phyloP scores from a whole-genome alignment of 2,329 filamentous ascomycete genomes.

The Fusarium brevicatenulatum region DNA sequence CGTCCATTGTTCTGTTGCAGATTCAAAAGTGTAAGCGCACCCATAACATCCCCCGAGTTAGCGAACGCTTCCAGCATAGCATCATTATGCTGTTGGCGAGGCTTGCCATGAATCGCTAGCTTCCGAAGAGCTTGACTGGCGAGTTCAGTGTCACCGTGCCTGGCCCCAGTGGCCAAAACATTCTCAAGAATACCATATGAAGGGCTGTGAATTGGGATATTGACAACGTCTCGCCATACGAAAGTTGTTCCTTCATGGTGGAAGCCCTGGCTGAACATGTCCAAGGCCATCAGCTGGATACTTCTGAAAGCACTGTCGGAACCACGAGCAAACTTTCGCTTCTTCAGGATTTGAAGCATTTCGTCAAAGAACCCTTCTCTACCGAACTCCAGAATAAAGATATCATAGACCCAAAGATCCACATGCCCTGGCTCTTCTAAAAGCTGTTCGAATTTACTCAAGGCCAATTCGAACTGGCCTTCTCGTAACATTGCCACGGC shows the following conservation, averaged over 20 bases:
- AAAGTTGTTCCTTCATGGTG: conserved; percentile 73
- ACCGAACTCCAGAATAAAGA: conserved; percentile 78
- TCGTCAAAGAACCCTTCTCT: conserved; percentile 81
- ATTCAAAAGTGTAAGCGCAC: conserved; percentile 75
- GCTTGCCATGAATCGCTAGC: conserved; percentile 53
- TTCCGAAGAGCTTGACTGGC: conserved; percentile 75
- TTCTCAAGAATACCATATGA: conserved; percentile 73
- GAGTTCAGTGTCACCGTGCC: conserved; percentile 72
- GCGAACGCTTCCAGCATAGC: conserved; percentile 78
- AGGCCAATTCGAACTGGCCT: conserved; percentile 82
- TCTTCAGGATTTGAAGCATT: conserved; percentile 73
- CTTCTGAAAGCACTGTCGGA: conserved; percentile 55
- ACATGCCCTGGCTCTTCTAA: conserved; percentile 64
- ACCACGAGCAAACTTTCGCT: conserved; percentile 55
- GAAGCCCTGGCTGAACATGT: conserved; percentile 72
- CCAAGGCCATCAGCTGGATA: conserved; percentile 79
- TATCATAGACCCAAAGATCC: conserved; percentile 79
- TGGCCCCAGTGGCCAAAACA: conserved; percentile 77
- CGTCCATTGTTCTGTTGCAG: conserved; percentile 72
- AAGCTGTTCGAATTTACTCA: conserved; percentile 76
- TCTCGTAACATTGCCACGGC: conserved; percentile 82
- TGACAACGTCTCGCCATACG: conserved; percentile 76
- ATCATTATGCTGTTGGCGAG: conserved; percentile 80
- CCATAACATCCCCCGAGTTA: conserved; percentile 65
- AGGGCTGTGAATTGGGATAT: conserved; percentile 50